phyloP scores from a whole-genome alignment of 164 flowering plant genomes.

The Chimonanthus salicifolius region DNA sequence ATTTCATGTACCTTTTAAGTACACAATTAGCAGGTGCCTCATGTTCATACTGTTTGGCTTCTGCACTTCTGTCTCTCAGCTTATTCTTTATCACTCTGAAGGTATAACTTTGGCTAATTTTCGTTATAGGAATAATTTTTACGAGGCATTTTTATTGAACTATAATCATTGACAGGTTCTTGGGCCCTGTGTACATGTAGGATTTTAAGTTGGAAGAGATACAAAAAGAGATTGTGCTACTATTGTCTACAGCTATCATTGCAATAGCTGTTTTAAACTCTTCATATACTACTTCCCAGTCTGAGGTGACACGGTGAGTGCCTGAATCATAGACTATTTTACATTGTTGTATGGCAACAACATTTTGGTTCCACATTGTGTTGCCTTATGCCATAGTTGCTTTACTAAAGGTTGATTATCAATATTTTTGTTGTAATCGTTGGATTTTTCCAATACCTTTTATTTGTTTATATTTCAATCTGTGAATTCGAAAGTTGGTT shows the following conservation, averaged over 20 bases:
- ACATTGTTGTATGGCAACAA: too few species aligned
- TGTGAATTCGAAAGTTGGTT: not conserved
- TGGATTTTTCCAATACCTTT: not conserved
- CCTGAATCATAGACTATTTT: not conserved
- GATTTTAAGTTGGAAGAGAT: conserved; percentile 55
- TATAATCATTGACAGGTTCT: not conserved
- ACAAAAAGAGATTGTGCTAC: conserved; percentile 47
- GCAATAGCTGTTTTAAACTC: conserved; percentile 57
- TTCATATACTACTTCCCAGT: conserved; percentile 45
- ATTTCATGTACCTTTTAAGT: conserved; percentile 72
- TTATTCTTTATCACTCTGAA: conserved; percentile 57
- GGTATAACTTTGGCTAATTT: conserved; percentile 33
- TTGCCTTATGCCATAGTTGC: not conserved
- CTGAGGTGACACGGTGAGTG: conserved; percentile 45
- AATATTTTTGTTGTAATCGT: too few species aligned
- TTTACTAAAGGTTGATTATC: not conserved
- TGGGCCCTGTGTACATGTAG: conserved; percentile 24
- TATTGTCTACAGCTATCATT: conserved; percentile 47
- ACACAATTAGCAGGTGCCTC: conserved; percentile 62
- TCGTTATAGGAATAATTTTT: not conserved
- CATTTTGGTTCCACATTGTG: too few species aligned
- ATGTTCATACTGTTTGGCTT: conserved; percentile 73
- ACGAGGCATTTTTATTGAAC: not conserved
- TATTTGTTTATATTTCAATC: not conserved
- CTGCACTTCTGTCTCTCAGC: conserved; percentile 67